Evolutionary conservation across 495 filamentous ascomycete genomes (phyloP).

Genomic region (Xylaria curta): DNA sequence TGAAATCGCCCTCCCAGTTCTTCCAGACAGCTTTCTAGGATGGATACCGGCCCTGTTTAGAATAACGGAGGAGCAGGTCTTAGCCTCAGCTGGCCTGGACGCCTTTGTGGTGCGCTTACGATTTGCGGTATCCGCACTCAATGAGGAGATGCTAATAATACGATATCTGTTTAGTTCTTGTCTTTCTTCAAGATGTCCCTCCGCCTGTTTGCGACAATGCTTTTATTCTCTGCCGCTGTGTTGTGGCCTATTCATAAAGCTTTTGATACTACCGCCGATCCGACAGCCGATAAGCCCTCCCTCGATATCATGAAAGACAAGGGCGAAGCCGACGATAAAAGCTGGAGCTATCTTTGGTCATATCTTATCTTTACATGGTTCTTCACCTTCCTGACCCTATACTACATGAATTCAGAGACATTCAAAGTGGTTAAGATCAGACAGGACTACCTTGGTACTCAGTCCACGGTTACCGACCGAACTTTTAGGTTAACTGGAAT

Average conservation of each 20-base stretch:
- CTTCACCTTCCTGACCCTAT: slow-evolving; percentile 83
- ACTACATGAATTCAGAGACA: slow-evolving; percentile 81
- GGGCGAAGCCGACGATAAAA: slow-evolving; percentile 40
- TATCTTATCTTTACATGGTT: slow-evolving; percentile 91
- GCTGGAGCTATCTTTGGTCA: slow-evolving; percentile 79
- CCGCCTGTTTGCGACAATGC: slow-evolving; percentile 76
- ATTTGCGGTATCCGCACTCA: neutral
- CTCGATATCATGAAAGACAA: slow-evolving; percentile 12
- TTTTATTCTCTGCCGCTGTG: slow-evolving; percentile 79
- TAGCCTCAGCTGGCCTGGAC: slow-evolving; percentile 91
- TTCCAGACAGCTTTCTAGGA: slow-evolving; percentile 87
- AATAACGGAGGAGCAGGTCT: slow-evolving; percentile 86
- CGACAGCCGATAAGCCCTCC: neutral
- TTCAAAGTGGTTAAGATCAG: slow-evolving; percentile 80
- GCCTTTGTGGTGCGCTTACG: slow-evolving; percentile 79
- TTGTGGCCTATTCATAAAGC: slow-evolving; percentile 85
- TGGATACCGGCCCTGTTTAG: slow-evolving; percentile 92
- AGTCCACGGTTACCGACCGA: slow-evolving; percentile 91
- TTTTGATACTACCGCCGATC: slow-evolving; percentile 42
- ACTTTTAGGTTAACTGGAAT: slow-evolving; percentile 93
- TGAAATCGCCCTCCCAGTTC: slow-evolving; percentile 76
- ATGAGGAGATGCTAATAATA: neutral
- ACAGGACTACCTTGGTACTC: slow-evolving; percentile 90
- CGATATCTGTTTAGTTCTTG: slow-evolving; percentile 67
- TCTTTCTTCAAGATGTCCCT: slow-evolving; percentile 94